Conservation (phyloP, 768 basidiomycete genomes). For the Mycena epipterygia region DNA sequence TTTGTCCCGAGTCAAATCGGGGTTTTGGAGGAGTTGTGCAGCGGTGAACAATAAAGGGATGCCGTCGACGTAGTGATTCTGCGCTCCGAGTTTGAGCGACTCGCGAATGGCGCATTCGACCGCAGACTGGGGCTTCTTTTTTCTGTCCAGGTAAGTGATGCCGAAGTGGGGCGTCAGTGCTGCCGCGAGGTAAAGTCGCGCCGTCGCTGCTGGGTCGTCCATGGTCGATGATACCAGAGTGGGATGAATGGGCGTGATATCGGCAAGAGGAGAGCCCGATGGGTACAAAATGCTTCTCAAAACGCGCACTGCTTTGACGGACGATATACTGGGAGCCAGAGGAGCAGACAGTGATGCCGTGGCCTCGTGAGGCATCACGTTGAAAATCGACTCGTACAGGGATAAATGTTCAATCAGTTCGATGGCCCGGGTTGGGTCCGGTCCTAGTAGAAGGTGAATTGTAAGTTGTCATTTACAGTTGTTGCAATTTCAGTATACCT, state of each 20-base stretch:
- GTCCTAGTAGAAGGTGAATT: slow-evolving; percentile 60
- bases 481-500: slow-evolving; percentile 57
- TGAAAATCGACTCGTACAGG: slow-evolving; percentile 79
- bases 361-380: slow-evolving; percentile 62
- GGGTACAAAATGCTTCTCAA: slow-evolving; percentile 64
- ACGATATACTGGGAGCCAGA: slow-evolving; percentile 54
- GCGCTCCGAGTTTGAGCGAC: slow-evolving; percentile 85
- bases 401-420: slow-evolving; percentile 80
- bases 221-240: slow-evolving; percentile 55
- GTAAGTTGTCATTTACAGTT: slow-evolving; percentile 8
- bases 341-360: slow-evolving; percentile 59
- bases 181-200: slow-evolving; percentile 85
- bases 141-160: slow-evolving; percentile 72
- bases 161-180: slow-evolving; percentile 79
- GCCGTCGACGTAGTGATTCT: slow-evolving; percentile 84
- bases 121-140: slow-evolving; percentile 70
- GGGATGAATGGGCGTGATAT: slow-evolving; percentile 62
- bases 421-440: slow-evolving; percentile 80
- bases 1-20: slow-evolving; percentile 49
- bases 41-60: slow-evolving; percentile 77
- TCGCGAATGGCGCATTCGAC: slow-evolving; percentile 84
- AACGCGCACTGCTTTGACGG: slow-evolving; percentile 70
- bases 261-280: slow-evolving; percentile 34
- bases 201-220: slow-evolving; percentile 54
- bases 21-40: slow-evolving; percentile 56